Conservation (phyloP, 1,284 basidiomycete species). For the Puccinia triticina region DNA sequence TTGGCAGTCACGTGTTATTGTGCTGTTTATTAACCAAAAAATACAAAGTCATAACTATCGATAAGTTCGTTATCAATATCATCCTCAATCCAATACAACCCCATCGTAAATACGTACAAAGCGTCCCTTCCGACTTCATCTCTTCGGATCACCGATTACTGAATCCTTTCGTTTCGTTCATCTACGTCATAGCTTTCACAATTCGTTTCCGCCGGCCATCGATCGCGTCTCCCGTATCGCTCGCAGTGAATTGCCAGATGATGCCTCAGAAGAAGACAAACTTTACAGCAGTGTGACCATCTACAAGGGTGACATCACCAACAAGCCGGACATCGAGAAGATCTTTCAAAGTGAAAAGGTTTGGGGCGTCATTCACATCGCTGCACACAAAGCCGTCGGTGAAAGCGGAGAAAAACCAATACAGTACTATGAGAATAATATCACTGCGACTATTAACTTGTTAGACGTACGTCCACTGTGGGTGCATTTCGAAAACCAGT, state of each 20-base stretch:
- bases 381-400: conserved; percentile 96
- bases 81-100: not conserved
- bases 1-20: conserved; percentile 87
- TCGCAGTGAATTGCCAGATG: conserved; percentile 68
- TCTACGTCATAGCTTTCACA: conserved; percentile 67
- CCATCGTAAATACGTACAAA: not conserved
- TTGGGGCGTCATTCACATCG: conserved; percentile 95
- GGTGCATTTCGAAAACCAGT: not conserved
- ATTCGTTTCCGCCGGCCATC: conserved; percentile 77
- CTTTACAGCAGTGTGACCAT: conserved; percentile 68
- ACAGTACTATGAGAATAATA: conserved; percentile 89
- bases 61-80: conserved; percentile 66
- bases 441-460: conserved; percentile 78
- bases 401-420: conserved; percentile 94
- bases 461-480: conserved; percentile 63
- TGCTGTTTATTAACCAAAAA: conserved; percentile 79
- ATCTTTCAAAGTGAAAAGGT: conserved; percentile 87
- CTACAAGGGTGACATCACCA: conserved; percentile 74
- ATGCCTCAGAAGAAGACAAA: conserved; percentile 67
- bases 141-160: not conserved
- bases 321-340: conserved; percentile 70
- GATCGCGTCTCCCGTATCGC: conserved; percentile 77
- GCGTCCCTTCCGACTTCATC: not conserved
- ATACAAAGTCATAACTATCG: conserved; percentile 88
- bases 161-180: not conserved